Percentiles rank a stretch among this genome's conserved stretches.
phyloP scores from a whole-genome alignment of 441 rosid genomes.

The Pelargonium australe region DNA sequence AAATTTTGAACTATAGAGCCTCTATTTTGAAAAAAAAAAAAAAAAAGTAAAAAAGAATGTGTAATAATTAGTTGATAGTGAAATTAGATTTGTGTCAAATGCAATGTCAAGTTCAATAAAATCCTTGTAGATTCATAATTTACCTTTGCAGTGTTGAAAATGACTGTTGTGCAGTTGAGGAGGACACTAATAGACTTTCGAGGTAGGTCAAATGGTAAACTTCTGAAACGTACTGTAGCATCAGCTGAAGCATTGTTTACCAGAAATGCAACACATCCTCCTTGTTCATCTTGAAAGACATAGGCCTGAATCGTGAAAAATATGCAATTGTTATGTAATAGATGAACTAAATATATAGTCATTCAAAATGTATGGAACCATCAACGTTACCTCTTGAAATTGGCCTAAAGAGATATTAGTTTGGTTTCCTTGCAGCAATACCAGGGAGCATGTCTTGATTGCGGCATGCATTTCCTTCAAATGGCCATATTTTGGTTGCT shows the following conservation, averaged over 20 bases:
- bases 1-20: no score
- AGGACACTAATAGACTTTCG: slow-evolving; percentile 57
- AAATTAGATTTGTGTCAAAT: no score
- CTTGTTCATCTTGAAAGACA: slow-evolving; percentile 45
- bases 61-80: no score
- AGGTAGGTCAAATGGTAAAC: slow-evolving; percentile 32
- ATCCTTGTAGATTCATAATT: slow-evolving; percentile 1
- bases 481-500: slow-evolving; percentile 89
- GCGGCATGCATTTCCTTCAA: slow-evolving; percentile 68
- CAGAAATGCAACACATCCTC: slow-evolving; percentile 57
- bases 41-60: background rate
- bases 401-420: slow-evolving; percentile 51
- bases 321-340: background rate
- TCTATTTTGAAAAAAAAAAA: background rate
- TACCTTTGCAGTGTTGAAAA: slow-evolving; percentile 56
- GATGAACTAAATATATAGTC: background rate
- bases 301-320: slow-evolving; percentile 43
- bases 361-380: background rate
- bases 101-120: no score
- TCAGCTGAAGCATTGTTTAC: slow-evolving; percentile 37
- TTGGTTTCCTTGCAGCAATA: slow-evolving; percentile 54
- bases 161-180: slow-evolving; percentile 33
- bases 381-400: slow-evolving; percentile 42
- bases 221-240: slow-evolving; percentile 35
- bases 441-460: slow-evolving; percentile 43